Conservation (phyloP, 345 rosid species). For the Psidium guajava region DNA sequence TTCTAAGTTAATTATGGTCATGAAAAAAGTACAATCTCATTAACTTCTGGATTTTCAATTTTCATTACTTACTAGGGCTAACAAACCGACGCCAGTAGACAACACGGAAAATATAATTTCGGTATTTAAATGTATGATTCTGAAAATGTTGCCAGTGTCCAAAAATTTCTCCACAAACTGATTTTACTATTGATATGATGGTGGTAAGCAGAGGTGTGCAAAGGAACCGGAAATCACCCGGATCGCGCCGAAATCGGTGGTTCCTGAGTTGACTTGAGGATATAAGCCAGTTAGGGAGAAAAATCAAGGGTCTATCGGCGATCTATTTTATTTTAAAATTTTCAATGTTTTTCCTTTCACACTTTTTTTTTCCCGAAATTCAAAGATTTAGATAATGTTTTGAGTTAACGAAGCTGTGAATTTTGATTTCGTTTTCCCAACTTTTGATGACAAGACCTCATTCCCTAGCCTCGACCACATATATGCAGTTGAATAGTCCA, state of each 20-base stretch:
- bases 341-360: background rate
- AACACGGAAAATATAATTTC: background rate
- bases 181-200: background rate
- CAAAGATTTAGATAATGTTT: background rate
- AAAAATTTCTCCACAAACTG: no score
- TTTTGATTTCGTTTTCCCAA: background rate
- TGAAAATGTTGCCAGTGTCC: no score
- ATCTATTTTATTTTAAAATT: background rate
- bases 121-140: background rate
- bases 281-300: background rate
- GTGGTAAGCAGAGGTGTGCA: background rate
- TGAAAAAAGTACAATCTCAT: background rate
- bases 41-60: background rate
- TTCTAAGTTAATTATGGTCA: background rate
- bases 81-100: accelerated
- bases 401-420: background rate
- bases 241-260: no score
- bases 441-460: background rate
- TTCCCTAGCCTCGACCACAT: background rate
- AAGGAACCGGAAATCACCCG: no score
- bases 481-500: background rate
- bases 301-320: background rate
- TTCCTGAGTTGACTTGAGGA: no score
- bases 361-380: background rate
- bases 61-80: background rate